phyloP scores from a whole-genome alignment of 306 rosid genomes.

The Lagenaria siceraria region DNA sequence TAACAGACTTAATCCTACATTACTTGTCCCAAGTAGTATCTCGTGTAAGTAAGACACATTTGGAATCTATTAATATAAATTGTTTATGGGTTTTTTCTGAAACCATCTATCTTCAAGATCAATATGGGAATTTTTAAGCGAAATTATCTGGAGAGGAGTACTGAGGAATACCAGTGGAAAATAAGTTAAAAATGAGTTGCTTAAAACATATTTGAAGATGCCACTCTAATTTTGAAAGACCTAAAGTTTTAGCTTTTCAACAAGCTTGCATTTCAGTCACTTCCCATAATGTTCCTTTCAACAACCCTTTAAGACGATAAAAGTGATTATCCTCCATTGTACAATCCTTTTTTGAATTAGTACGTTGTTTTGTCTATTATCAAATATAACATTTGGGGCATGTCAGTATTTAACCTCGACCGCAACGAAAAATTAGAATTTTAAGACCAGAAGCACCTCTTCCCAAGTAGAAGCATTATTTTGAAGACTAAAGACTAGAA shows the following conservation, averaged over 20 bases:
- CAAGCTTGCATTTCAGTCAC: neutral
- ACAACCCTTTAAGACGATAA: neutral
- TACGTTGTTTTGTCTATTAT: neutral
- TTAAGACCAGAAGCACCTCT: conserved; percentile 3
- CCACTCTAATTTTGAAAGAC: neutral
- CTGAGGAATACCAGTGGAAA: neutral
- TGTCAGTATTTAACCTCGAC: neutral
- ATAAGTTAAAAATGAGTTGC: neutral
- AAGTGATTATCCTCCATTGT: neutral
- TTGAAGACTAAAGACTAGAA: conserved; percentile 3
- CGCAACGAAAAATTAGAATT: neutral
- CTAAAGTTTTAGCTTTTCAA: neutral
- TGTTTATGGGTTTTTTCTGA: neutral
- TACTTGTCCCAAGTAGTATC: neutral
- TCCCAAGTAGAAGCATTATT: neutral
- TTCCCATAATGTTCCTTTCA: neutral
- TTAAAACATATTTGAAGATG: neutral
- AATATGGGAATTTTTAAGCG: neutral
- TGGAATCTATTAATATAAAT: neutral
- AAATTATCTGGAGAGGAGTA: neutral
- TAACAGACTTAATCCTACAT: neutral
- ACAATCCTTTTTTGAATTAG: neutral
- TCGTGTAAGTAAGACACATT: neutral
- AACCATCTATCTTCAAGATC: neutral
- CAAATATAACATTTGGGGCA: neutral